Evolutionary conservation across 148 eudicot species (phyloP), one percentile per base, ranked within the genome.

Genomic region (Diospyros kaki): DNA sequence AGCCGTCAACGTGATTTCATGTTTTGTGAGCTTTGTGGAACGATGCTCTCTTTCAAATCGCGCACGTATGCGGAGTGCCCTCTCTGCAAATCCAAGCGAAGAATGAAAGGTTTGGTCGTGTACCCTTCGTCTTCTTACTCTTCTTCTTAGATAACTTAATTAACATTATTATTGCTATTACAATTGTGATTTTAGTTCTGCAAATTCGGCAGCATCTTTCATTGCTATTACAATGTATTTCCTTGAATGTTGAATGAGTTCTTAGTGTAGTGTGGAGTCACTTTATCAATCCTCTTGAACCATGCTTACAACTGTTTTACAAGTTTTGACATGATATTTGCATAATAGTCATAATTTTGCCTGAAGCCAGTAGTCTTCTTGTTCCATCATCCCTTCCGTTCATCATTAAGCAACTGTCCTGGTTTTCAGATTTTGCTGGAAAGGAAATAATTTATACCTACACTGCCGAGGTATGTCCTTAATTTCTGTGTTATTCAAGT

Each of bases 401-500:
- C 2, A 14, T 67, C 43, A 56, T 14, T 68, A 17, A 66, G 28
- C 58, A 6, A 46, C 55, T 50, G 53, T 69, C 39, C 8, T 15
- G 42, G 9, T 63, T 54, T 73, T 55, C 84, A 79, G 83, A 76
- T 17, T 45, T 82, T 73, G 72, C 64, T 66, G 77, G 77, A 56
- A 79, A 69, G 68, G 74, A 70, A 55, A 81, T 84, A 28, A 13
- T 64, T 9, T 76, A 79, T 42, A 74, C 77, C 0, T 40, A 79
- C 41, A 81, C 73, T 66, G 72, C 82, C 51, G 81, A 81, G 87
- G 87, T 84, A 81, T 79, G 67, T 52, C 74, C 40, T 41, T 44
- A 7, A 43, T 48, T 45, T 42, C 13, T 41, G 4, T 79, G 69
- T 63, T 46, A 18, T 80, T 50, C 66, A 53, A 51, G 28, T 41